Evolutionary conservation across 805 yeast species (phyloP).

Genomic region (Ogataea populi-albae): DNA sequence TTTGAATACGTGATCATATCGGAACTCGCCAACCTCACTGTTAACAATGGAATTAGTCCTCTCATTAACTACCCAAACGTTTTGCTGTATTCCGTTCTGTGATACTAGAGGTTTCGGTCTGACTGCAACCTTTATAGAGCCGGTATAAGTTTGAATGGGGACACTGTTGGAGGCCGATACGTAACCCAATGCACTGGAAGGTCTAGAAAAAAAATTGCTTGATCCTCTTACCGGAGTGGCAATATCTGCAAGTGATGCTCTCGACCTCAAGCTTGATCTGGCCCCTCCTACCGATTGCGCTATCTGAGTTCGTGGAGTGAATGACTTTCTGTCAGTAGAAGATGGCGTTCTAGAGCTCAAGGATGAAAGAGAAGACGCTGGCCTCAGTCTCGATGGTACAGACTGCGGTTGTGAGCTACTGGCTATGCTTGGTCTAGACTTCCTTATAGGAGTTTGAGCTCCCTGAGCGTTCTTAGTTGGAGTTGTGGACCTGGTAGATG

Average conservation of each 20-base stretch:
- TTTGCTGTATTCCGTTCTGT: slow-evolving; percentile 8
- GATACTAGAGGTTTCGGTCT: slow-evolving; percentile 64
- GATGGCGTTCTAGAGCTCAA: slow-evolving; percentile 18
- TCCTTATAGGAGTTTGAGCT: slow-evolving; percentile 14
- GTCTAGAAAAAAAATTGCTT: slow-evolving; percentile 11
- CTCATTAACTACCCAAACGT: slow-evolving; percentile 47
- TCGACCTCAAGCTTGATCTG: slow-evolving; percentile 14
- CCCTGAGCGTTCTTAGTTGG: neutral
- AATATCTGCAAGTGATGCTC: slow-evolving; percentile 20
- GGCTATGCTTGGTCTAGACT: slow-evolving; percentile 12
- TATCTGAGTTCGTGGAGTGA: slow-evolving; percentile 14
- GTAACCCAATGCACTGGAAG: slow-evolving; percentile 21
- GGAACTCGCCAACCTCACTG: slow-evolving; percentile 59
- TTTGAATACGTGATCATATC: slow-evolving; percentile 76
- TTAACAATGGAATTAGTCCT: slow-evolving; percentile 40
- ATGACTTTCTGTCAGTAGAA: slow-evolving; percentile 18
- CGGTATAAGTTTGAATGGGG: slow-evolving; percentile 43
- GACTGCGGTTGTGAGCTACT: slow-evolving; percentile 12
- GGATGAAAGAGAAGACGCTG: slow-evolving; percentile 15
- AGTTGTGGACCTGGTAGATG: slow-evolving; percentile 7
- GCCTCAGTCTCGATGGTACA: slow-evolving; percentile 12
- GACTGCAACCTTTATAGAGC: slow-evolving; percentile 72
- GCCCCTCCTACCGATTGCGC: slow-evolving; percentile 4
- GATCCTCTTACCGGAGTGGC: slow-evolving; percentile 19
- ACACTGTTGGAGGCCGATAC: slow-evolving; percentile 2